Percentiles rank a stretch among this genome's conserved stretches.
These are phyloP conservation scores for Apiospora marii DNA, from an alignment of 2,329 filamentous ascomycete genomes.

Conservation along the genomic window DNA sequence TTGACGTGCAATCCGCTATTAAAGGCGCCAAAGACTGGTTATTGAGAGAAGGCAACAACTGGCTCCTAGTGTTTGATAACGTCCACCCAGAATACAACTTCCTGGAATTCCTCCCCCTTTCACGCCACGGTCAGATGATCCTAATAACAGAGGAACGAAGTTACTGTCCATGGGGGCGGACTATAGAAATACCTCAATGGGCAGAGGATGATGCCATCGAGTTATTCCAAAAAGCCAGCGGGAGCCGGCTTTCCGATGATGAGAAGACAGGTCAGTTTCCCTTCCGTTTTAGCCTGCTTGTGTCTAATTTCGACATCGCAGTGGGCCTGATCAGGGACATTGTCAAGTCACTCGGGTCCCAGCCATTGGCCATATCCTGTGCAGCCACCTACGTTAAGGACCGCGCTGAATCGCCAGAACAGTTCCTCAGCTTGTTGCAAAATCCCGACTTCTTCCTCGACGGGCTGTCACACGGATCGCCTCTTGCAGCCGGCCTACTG, in stretches of 20 bases:
- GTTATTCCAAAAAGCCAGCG: neutral
- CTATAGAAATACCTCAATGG: constrained; percentile 4
- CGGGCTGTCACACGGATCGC: neutral
- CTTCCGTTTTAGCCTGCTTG: neutral
- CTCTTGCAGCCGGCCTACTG: neutral
- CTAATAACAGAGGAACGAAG: constrained; percentile 2
- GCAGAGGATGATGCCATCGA: neutral
- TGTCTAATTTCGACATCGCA: neutral
- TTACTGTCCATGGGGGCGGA: constrained; percentile 8
- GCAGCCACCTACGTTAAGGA: constrained; percentile 6
- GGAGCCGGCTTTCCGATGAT: neutral
- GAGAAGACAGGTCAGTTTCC: neutral
- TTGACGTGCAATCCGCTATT: constrained; percentile 4
- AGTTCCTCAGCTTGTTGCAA: neutral
- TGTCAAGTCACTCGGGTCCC: neutral
- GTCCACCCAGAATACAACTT: constrained; percentile 15
- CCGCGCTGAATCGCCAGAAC: neutral
- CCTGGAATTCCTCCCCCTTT: constrained; percentile 7
- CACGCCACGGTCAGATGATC: constrained; percentile 3
- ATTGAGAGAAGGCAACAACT: neutral
- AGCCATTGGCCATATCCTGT: constrained; percentile 7
- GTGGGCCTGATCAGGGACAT: neutral
- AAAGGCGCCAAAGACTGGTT: constrained; percentile 16
- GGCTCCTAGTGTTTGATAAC: constrained; percentile 15
- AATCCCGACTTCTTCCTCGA: neutral